A percentile compares a stretch with the other conserved stretches of the same genome.
Conservation (phyloP, 2,329 filamentous ascomycete genomes). For the Alternaria viburni region DNA sequence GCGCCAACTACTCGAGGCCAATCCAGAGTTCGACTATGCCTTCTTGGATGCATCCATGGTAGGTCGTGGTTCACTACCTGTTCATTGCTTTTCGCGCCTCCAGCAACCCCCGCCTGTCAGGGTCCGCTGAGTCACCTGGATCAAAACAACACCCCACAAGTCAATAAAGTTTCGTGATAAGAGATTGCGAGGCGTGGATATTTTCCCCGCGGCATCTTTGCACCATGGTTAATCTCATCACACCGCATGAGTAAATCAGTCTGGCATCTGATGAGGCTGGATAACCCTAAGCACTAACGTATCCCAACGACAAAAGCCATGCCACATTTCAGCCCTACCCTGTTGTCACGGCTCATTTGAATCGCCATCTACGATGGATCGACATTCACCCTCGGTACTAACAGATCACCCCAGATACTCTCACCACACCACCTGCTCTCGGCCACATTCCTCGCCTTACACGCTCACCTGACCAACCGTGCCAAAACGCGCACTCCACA, state of each 20-base stretch:
- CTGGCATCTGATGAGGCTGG: neutral
- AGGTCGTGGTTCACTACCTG: slow-evolving; percentile 28
- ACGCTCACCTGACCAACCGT: slow-evolving; percentile 64
- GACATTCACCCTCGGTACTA: neutral
- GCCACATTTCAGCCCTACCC: neutral
- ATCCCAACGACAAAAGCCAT: neutral
- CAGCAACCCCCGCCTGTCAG: neutral
- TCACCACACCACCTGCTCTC: slow-evolving; percentile 76
- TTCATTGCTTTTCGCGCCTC: slow-evolving; percentile 2
- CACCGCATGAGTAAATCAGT: neutral
- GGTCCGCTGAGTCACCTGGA: neutral
- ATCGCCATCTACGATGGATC: neutral
- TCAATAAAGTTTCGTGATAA: neutral
- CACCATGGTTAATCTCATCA: neutral
- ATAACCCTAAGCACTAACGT: neutral
- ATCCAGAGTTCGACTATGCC: slow-evolving; percentile 88
- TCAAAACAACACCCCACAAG: neutral
- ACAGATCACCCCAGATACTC: slow-evolving; percentile 61
- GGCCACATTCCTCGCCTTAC: slow-evolving; percentile 78
- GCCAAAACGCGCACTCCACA: slow-evolving; percentile 82
- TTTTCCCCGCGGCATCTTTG: neutral
- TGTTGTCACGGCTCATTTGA: neutral
- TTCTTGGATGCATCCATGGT: slow-evolving; percentile 86
- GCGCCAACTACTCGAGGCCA: slow-evolving; percentile 82
- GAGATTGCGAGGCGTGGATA: neutral